phyloP scores from a whole-genome alignment of 192 early-diverging fungal genomes.

The Rhizophagus clarus region DNA sequence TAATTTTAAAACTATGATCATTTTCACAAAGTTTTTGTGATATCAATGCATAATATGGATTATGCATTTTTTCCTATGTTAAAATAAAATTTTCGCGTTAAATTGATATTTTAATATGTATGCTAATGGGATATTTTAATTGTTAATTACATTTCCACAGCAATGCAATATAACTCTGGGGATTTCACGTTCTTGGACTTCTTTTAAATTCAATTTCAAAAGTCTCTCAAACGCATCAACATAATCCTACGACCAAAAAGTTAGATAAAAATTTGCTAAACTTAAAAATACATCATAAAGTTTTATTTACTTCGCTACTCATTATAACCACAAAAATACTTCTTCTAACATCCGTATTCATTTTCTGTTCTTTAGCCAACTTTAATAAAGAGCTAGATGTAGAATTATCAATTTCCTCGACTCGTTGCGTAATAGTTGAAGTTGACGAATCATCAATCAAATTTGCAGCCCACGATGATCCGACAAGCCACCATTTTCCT shows the following conservation, averaged over 20 bases:
- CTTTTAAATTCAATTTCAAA: slow-evolving; percentile 79
- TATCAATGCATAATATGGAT: slow-evolving; percentile 92
- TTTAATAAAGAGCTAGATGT: slow-evolving; percentile 67
- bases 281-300: background rate
- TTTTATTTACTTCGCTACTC: slow-evolving; percentile 73
- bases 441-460: slow-evolving; percentile 50
- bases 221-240: slow-evolving; percentile 90
- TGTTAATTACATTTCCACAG: slow-evolving; percentile 65
- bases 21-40: slow-evolving; percentile 76
- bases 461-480: slow-evolving; percentile 88
- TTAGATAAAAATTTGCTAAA: background rate
- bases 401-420: slow-evolving; percentile 42
- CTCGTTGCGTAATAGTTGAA: slow-evolving; percentile 39
- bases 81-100: background rate
- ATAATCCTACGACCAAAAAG: slow-evolving; percentile 66
- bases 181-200: slow-evolving; percentile 95
- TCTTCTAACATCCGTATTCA: slow-evolving; percentile 95
- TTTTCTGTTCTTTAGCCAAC: slow-evolving; percentile 83
- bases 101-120: background rate
- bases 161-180: slow-evolving; percentile 91
- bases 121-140: slow-evolving; percentile 16
- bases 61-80: slow-evolving; percentile 79
- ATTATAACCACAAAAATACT: slow-evolving; percentile 92
- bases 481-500: slow-evolving; percentile 97
- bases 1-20: slow-evolving; percentile 82